Base-by-base conservation (phyloP, 2,329 filamentous ascomycete species). In the Fusarium virguliforme region DNA sequence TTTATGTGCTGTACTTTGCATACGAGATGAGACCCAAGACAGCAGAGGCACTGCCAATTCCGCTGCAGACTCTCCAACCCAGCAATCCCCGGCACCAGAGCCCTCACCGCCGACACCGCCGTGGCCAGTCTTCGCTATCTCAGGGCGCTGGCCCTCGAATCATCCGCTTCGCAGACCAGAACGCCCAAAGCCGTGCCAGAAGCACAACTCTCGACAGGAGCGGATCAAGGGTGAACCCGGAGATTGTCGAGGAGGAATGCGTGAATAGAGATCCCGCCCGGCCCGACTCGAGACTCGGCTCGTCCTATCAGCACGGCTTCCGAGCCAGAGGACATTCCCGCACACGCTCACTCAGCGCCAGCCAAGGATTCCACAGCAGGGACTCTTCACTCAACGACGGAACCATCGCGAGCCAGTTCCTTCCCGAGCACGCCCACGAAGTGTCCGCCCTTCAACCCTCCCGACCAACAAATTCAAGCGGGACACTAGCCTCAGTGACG, bases 1-100 rank as follows among this genome's bases (percentile, higher is more conserved):
- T 94, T 15, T 95, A 95, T 77, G 86, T 85, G 22, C 86, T 90
- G 58, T 95, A 95, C 73, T 88, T 95, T 6, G 82, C 91, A 70
- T 94, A 95, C 79, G 92, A 95, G 79, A 86, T 95, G 55, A 92
- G 90, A 73, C 90, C 91, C 1, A 91, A 37, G 24, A 43, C 62
- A 2, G 84, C 86, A 38, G 90, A 93, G 81, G 93, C 92, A 81
- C 89, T 90, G 75, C 90, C 90, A 67, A 92, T 90, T 9, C 91
- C 91, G 1, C 89, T 92, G 74, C 88, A 90, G 62, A 86, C 91
- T 41, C 91, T 93, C 64, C 79, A 80, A 35, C 28, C 55, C n/a
- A 37, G 48, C n/a, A 51, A 56, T 28, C 8, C 18, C 28, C 55
- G 71, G 4, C 53, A 58, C 22, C 35, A 54, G 0, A 32, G 56